A percentile compares a stretch with the other conserved stretches of the same genome.
phyloP scores from a whole-genome alignment of 2,329 filamentous ascomycete species.

The Fusarium guadeloupense region DNA sequence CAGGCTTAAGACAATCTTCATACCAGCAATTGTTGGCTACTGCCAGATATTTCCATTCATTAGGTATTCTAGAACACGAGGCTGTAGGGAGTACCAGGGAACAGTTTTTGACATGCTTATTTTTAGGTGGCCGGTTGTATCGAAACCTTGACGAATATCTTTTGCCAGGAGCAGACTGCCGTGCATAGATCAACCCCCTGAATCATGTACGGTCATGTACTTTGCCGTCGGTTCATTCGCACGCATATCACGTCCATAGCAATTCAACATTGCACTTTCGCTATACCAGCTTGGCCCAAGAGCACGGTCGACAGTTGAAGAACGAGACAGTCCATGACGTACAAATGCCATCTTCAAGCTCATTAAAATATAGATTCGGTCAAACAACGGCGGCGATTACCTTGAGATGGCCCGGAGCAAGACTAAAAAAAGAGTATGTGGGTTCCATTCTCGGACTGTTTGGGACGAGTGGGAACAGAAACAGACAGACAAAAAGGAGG shows the following conservation, averaged over 20 bases:
- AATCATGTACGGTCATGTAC: not conserved
- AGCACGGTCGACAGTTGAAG: not conserved
- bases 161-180: not conserved
- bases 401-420: conserved; percentile 7
- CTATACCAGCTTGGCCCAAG: not conserved
- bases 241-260: not conserved
- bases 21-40: not conserved
- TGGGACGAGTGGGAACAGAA: conserved; percentile 16
- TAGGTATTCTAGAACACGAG: conserved; percentile 19
- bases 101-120: conserved; percentile 10
- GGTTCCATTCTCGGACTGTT: conserved; percentile 11
- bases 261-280: not conserved
- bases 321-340: not conserved
- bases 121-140: conserved; percentile 6
- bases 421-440: not conserved
- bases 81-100: too few species aligned
- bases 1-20: not conserved
- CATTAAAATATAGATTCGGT: not conserved
- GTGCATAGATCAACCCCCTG: not conserved
- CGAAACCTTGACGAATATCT: not conserved
- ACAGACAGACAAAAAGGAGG: conserved; percentile 38
- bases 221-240: not conserved
- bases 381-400: not conserved
- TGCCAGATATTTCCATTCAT: not conserved
- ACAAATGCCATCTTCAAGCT: not conserved